Evolutionary conservation across 106 monocot species (phyloP), one percentile per base, ranked within the genome.

Genomic region (Acanthochlamys bracteata): DNA sequence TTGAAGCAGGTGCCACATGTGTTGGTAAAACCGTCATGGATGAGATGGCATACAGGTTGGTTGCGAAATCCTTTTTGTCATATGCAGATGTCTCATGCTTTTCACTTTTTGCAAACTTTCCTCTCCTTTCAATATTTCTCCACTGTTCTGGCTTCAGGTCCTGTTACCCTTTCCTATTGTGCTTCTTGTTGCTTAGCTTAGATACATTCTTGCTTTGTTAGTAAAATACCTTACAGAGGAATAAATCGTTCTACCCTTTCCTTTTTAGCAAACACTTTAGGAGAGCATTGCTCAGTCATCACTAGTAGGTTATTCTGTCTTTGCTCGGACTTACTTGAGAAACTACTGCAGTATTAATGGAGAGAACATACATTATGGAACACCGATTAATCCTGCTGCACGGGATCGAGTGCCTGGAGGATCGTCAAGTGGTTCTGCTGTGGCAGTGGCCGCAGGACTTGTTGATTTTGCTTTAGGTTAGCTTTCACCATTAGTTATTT

Each of bases 1-100:
- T 88, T 11, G 68, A 65, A 53, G 87, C 88, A 41, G 96, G 96
- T 41, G 88, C 85, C 47, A 79, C 71, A 25, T 91, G 85, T 71
- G 60, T 85, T 58, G 91, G 96, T 40, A 91, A 88, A 81, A 98
- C 96, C 54, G 58, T 98, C 24, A 98, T 98, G 91, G 96, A 98
- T 74, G 96, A 92, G 70, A 85, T 98, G 96, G 96, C 91, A 41
- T 98, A 83, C 70, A 92, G 96, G 91, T 90, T 56, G 24, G 64
- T 53, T 25, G 25, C 59, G 24, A 15, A 61, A 42, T 0, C 4
- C 7, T 55, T 25, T 8, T 53, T 55, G 9, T n/a, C n/a, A n/a
- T n/a, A n/a, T n/a, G n/a, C n/a, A n/a, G n/a, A n/a, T n/a, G 43
- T 45, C 43, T n/a, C 43, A 45, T 45, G 43, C 43, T 45, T 45